Percentiles rank a stretch among this genome's conserved stretches.
phyloP scores from a whole-genome alignment of 176 grass and related monocot species.

The Musa itinerans region DNA sequence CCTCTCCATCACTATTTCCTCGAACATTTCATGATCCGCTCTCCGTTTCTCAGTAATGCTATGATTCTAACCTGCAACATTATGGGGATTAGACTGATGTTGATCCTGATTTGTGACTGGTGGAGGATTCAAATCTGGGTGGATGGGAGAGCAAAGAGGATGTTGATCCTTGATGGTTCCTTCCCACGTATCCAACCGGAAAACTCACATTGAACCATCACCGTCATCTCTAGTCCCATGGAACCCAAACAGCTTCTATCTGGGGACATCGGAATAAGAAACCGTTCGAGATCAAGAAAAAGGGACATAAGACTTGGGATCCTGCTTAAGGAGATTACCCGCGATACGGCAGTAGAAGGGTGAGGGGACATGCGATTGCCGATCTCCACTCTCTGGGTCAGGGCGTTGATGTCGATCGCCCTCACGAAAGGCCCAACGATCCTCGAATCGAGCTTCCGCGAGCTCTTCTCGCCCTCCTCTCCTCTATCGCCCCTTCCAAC shows the following conservation, averaged over 20 bases:
- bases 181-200: background rate
- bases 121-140: no score
- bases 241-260: background rate
- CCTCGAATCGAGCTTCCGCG: no score
- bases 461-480: no score
- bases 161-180: no score
- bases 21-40: background rate
- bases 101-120: no score
- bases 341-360: slow-evolving; percentile 91
- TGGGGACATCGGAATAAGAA: no score
- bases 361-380: slow-evolving; percentile 69
- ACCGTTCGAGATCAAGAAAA: background rate
- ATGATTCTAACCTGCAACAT: no score
- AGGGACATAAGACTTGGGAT: background rate
- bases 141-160: no score
- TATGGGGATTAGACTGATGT: no score
- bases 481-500: slow-evolving; percentile 26
- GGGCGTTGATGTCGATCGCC: slow-evolving; percentile 60
- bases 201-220: background rate
- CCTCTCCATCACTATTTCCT: no score
- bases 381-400: slow-evolving; percentile 58
- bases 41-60: no score
- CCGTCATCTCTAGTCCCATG: background rate
- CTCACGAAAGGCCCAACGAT: slow-evolving; percentile 19
- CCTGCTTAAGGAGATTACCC: slow-evolving; percentile 76